Percentiles rank a stretch among this genome's conserved stretches.
phyloP scores from a whole-genome alignment of 2,329 filamentous ascomycete species.

The Claviceps maximensis region DNA sequence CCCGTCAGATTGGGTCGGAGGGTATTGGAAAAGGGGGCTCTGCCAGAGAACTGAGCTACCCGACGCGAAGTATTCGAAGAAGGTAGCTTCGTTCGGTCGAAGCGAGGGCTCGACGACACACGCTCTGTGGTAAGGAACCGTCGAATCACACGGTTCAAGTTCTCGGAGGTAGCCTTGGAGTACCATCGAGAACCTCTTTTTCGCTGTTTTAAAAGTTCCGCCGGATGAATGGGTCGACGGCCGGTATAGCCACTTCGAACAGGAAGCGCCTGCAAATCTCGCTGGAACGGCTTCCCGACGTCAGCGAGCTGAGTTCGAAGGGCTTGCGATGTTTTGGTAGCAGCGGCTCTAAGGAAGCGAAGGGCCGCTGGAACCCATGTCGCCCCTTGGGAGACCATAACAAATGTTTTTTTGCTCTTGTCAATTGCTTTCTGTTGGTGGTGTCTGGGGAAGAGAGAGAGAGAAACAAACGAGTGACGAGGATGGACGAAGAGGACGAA shows the following conservation, averaged over 20 bases:
- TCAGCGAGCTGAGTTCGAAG: slow-evolving; percentile 36
- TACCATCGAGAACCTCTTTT: slow-evolving; percentile 31
- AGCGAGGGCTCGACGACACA: slow-evolving; percentile 16
- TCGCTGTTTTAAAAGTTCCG: slow-evolving; percentile 37
- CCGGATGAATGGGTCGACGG: slow-evolving; percentile 41
- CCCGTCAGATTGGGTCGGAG: slow-evolving; percentile 87
- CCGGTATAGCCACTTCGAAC: slow-evolving; percentile 25
- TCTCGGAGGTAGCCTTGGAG: slow-evolving; percentile 29
- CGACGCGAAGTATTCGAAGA: slow-evolving; percentile 35
- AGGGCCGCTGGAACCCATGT: slow-evolving; percentile 44
- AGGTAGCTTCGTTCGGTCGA: slow-evolving; percentile 37
- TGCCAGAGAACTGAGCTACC: slow-evolving; percentile 51
- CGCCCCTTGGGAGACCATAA: slow-evolving; percentile 43
- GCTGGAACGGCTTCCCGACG: slow-evolving; percentile 30
- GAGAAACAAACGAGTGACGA: not conserved
- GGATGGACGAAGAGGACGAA: not conserved
- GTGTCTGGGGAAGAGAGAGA: not conserved
- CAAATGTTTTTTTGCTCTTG: slow-evolving; percentile 10
- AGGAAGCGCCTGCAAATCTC: slow-evolving; percentile 32
- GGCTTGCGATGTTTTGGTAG: slow-evolving; percentile 36
- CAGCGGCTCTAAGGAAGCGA: slow-evolving; percentile 39
- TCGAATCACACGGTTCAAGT: slow-evolving; percentile 32
- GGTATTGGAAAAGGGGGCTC: slow-evolving; percentile 76
- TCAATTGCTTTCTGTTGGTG: not conserved
- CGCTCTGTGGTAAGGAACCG: slow-evolving; percentile 35